Evolutionary conservation across 345 rosid genomes (phyloP), one percentile per base, ranked within the genome.

Genomic region (Camelina laxa): DNA sequence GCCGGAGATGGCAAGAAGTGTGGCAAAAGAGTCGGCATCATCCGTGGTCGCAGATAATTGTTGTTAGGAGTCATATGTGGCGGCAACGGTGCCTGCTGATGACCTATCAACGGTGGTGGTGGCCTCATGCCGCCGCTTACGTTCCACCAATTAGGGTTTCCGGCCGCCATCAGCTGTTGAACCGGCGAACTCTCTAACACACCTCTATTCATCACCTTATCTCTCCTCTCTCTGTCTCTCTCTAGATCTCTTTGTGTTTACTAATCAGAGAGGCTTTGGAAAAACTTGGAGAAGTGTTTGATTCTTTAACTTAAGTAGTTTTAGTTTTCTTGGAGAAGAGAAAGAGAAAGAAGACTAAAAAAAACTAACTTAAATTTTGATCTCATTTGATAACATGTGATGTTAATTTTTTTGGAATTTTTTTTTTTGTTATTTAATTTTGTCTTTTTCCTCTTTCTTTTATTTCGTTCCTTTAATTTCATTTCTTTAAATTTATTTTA

Each of bases 81-180:
- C n/a, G 65, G 82, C 49, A 58, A 57, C 3, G 62, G 55, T 17
- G 16, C 73, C 11, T 77, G 80, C 12, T 84, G 90, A 60, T 76
- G 83, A 62, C 73, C 48, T 48, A 38, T 31, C 62, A 76, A 41
- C 38, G 82, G 86, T 61, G 82, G 81, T 17, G 93, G 90, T 51
- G 92, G 90, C 73, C 88, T 83, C 88, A 70, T 82, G 51, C 75
- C 82, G 69, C 79, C 85, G 81, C 81, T 88, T 73, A 82, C 86
- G 81, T 78, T 88, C 94, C 96, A 90, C 92, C 86, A 87, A 70
- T 81, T 92, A 85, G 91, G 91, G 92, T 86, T 92, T 74, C 91
- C 94, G 74, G 92, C 85, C 55, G 88, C 80, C 87, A 87, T 86
- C 84, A 92, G 74, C 85, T 87, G 92, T 69, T 87, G 92, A 74